phyloP scores from a whole-genome alignment of 306 rosid genomes.

The peach (Prunus persica) region DNA sequence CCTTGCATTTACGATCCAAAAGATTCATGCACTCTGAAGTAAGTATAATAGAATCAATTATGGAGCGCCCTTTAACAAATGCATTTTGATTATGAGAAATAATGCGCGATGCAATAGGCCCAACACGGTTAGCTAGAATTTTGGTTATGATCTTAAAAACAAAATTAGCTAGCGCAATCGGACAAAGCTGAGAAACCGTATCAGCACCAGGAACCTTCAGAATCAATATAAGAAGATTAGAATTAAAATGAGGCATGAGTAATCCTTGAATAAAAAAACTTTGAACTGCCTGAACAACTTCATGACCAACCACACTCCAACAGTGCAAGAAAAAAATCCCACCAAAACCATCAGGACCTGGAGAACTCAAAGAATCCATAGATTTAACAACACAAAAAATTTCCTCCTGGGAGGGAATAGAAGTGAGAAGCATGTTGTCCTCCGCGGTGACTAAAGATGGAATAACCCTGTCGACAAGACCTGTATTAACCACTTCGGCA shows the following conservation, averaged over 20 bases:
- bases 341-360: background rate
- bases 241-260: background rate
- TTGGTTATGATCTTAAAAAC: background rate
- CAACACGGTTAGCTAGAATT: background rate
- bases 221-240: background rate
- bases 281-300: background rate
- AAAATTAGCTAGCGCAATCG: background rate
- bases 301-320: background rate
- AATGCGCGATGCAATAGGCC: background rate
- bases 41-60: background rate
- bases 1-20: background rate
- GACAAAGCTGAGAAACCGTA: background rate
- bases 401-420: background rate
- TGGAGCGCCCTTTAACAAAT: too few species aligned
- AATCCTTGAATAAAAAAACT: background rate
- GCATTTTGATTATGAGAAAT: too few species aligned
- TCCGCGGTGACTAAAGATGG: background rate
- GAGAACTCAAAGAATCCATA: background rate
- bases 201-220: background rate
- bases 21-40: background rate
- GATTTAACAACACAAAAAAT: background rate
- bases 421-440: background rate
- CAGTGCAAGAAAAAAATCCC: background rate
- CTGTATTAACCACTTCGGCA: background rate
- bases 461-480: background rate